Evolutionary conservation across 371 early-diverging fungal genomes (phyloP).

Genomic region (Mucor irregularis): DNA sequence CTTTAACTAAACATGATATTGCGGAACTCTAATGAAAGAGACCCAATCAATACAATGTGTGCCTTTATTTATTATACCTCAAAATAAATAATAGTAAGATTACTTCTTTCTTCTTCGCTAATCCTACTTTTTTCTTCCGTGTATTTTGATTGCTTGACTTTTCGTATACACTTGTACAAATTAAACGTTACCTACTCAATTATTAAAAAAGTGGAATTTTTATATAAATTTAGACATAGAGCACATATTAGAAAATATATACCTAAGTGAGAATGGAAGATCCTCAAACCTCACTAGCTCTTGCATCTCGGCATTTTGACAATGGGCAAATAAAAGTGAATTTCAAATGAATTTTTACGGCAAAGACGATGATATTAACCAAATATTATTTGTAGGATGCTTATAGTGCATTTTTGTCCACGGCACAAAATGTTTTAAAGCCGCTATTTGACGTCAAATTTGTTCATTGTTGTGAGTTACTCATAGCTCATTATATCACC

Average conservation of each 20-base stretch:
- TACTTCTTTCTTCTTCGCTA: background rate
- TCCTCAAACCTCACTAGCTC: conserved; percentile 21
- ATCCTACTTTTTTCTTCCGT: background rate
- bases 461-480: conserved; percentile 26
- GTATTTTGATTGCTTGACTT: background rate
- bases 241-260: background rate
- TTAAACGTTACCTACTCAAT: background rate
- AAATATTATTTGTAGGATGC: conserved; percentile 19
- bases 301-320: conserved; percentile 23
- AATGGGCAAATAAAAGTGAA: conserved; percentile 34
- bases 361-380: background rate
- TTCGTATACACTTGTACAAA: background rate
- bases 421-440: conserved; percentile 22
- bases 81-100: background rate
- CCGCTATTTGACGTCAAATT: conserved; percentile 29
- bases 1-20: background rate
- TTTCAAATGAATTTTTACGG: background rate
- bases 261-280: conserved; percentile 20
- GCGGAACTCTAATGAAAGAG: conserved; percentile 2
- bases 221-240: background rate
- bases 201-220: background rate
- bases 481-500: background rate
- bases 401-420: conserved; percentile 20
- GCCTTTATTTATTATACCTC: background rate
- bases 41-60: conserved; percentile 3